Base-by-base conservation (phyloP, 108 stramenopile species). In the Thalassiosira profunda region DNA sequence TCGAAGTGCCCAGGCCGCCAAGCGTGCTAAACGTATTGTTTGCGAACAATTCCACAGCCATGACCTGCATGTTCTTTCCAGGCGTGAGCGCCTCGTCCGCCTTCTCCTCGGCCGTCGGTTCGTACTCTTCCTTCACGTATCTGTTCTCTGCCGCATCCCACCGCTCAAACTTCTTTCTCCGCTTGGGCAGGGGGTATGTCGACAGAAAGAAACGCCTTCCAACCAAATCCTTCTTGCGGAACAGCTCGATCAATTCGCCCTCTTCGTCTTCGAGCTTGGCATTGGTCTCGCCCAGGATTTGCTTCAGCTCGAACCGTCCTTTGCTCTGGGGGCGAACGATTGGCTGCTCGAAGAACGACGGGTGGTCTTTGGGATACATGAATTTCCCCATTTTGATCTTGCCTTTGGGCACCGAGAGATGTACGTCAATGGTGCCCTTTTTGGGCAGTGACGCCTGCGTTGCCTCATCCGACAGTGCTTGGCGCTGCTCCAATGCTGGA, bases 11-110 rank as follows among this genome's bases (percentile, higher is more conserved):
- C 31, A 90, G 54, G 7, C 92, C 92, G n/a, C 49, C 67, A 11
- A 87, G 26, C 2, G 92, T 90, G 10, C 75, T 67, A 63, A 93
- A 93, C 0, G 92, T 93, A 30, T 88, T 89, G 67, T 93, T 93
- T 15, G 74, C 55, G 59, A 86, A 88, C 24, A 93, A 84, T 41
- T 79, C 72, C 5, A 93, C 71, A 46, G 88, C 82, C 60, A 93
- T 53, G n/a, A 83, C 84, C 76, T 83, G 70, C 46, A 61, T 53
- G 41, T 69, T 79, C 58, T 79, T 54, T 36, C 49, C 52, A 9
- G 72, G 58, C 49, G 81, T 74, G 36, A 74, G 58, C 34, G 85
- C 83, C 20, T 76, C 70, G 20, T 75, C 67, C 74, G 80, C 74
- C 47, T 66, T 58, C 31, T 84, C 55, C 31, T 38, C 48, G n/a